Conservation (phyloP, 2,329 filamentous ascomycete genomes). For the Sarocladiaceae sp. region DNA sequence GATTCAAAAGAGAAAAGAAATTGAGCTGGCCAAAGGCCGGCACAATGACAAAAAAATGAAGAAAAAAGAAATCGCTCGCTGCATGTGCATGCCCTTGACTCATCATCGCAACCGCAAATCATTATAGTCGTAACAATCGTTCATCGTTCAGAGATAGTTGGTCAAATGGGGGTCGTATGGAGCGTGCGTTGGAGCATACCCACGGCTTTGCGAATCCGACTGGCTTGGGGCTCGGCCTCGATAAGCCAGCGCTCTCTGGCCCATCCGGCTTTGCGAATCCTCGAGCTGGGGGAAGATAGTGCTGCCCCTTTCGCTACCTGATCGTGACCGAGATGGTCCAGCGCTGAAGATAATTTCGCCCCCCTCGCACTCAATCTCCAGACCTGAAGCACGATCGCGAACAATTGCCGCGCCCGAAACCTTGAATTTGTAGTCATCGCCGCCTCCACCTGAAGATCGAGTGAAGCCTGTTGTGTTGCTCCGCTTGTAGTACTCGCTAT, state of each 20-base stretch:
- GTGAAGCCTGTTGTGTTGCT: slow-evolving; percentile 60
- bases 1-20: too few species aligned
- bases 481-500: slow-evolving; percentile 55
- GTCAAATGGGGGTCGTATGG: slow-evolving; percentile 16
- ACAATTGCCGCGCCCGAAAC: slow-evolving; percentile 53
- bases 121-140: slow-evolving; percentile 9
- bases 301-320: slow-evolving; percentile 48
- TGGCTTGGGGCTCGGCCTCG: slow-evolving; percentile 46
- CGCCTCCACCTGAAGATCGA: slow-evolving; percentile 37
- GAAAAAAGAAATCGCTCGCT: slow-evolving; percentile 1
- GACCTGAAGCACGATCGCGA: slow-evolving; percentile 51
- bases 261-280: slow-evolving; percentile 39
- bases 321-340: slow-evolving; percentile 25
- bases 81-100: too few species aligned
- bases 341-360: slow-evolving; percentile 55
- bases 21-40: too few species aligned
- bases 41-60: too few species aligned
- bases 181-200: slow-evolving; percentile 22
- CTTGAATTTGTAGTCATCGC: slow-evolving; percentile 60
- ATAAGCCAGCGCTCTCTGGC: slow-evolving; percentile 37
- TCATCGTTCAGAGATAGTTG: slow-evolving; percentile 24
- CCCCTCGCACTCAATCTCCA: slow-evolving; percentile 58
- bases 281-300: slow-evolving; percentile 39
- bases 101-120: too few species aligned
- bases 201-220: slow-evolving; percentile 37